phyloP scores from a whole-genome alignment of 345 rosid species.

The Ailanthus altissimus region DNA sequence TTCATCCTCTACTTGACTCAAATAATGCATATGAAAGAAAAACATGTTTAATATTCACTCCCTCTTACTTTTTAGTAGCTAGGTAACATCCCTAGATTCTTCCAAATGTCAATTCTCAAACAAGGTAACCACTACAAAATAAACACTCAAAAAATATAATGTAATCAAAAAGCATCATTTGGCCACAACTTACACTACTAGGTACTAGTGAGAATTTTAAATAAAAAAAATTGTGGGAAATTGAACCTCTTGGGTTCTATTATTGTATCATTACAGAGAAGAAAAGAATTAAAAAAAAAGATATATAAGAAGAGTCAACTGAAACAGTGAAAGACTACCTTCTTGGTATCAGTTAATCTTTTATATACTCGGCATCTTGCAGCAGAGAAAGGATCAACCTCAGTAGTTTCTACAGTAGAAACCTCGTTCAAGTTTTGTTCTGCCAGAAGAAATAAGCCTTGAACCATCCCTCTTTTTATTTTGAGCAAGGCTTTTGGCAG shows the following conservation, averaged over 20 bases:
- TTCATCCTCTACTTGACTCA: no score
- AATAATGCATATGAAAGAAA: no score
- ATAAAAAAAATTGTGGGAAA: background rate
- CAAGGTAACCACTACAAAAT: background rate
- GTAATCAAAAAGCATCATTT: background rate
- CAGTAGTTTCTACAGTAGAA: conserved; percentile 40
- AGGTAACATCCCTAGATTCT: no score
- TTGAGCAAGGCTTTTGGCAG: conserved; percentile 72
- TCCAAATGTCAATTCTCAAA: background rate
- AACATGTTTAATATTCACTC: no score
- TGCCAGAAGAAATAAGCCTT: conserved; percentile 68
- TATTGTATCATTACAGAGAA: background rate
- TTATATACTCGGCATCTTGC: no score
- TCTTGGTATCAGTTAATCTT: conserved; percentile 58
- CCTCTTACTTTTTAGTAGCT: no score
- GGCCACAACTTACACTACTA: no score
- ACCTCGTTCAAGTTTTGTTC: conserved; percentile 52
- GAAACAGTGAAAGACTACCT: conserved; percentile 41
- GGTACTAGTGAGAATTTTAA: background rate
- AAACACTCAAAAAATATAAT: background rate
- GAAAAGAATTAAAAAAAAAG: background rate
- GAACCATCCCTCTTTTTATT: conserved; percentile 74
- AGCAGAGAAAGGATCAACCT: no score
- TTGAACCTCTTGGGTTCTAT: background rate
- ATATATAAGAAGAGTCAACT: background rate